These are phyloP conservation scores for Penicillium expansum DNA, from an alignment of 2,329 filamentous ascomycete genomes.

Conservation along the genomic window DNA sequence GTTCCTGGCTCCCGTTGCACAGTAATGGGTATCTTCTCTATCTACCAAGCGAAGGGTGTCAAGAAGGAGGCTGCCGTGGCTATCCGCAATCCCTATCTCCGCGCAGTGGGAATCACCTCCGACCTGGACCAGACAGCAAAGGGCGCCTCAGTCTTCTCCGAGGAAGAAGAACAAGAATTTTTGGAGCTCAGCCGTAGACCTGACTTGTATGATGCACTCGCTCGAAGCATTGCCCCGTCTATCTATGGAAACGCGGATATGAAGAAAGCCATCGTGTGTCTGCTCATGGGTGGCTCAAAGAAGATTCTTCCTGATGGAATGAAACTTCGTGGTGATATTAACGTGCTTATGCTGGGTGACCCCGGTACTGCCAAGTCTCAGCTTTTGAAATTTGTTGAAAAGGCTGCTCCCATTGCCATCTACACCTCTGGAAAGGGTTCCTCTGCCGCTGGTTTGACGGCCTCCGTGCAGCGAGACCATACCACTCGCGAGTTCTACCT, in stretches of 20 bases:
- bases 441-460: conserved; percentile 93
- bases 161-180: conserved; percentile 97
- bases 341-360: conserved; percentile 92
- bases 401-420: conserved; percentile 92
- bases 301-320: conserved; percentile 97
- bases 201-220: conserved; percentile 88
- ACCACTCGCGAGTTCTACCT: conserved; percentile 95
- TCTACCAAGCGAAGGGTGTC: conserved; percentile 88
- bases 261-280: conserved; percentile 93
- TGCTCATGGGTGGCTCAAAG: conserved; percentile 91
- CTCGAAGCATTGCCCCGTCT: conserved; percentile 90
- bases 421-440: conserved; percentile 99
- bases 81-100: conserved; percentile 90
- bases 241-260: conserved; percentile 97
- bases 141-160: conserved; percentile 77
- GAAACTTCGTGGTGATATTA: conserved; percentile 96
- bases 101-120: conserved; percentile 87
- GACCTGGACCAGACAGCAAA: conserved; percentile 88
- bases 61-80: conserved; percentile 85
- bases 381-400: conserved; percentile 94
- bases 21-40: conserved; percentile 95
- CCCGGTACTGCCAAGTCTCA: conserved; percentile 98
- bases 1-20: conserved; percentile 94
- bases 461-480: conserved; percentile 90
- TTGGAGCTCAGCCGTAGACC: conserved; percentile 83